Evolutionary conservation across 176 grass and related monocot genomes (phyloP).

Genomic region (Musa schizocarpa): DNA sequence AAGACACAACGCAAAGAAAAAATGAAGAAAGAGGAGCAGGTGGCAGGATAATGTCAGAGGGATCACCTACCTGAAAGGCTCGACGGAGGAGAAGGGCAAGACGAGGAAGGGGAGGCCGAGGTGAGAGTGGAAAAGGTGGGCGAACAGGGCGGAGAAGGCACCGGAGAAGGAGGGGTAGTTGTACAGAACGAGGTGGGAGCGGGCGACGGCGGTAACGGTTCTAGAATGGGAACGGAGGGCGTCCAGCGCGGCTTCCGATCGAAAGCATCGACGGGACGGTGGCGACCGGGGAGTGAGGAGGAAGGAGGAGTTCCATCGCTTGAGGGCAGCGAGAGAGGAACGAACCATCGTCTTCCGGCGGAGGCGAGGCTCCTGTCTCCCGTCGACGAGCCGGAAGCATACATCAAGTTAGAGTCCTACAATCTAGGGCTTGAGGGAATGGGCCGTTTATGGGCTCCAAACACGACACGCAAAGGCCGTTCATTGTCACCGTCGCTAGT

Average conservation of each 20-base stretch:
- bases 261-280: constrained; percentile 33
- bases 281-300: not conserved
- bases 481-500: no score
- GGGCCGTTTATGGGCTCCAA: no score
- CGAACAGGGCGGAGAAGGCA: constrained; percentile 66
- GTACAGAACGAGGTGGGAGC: constrained; percentile 56
- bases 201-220: not conserved
- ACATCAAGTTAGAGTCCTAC: no score
- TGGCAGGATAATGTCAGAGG: not conserved
- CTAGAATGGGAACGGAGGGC: constrained; percentile 29
- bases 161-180: constrained; percentile 86
- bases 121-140: constrained; percentile 52
- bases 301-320: not conserved
- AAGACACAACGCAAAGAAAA: not conserved
- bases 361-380: not conserved
- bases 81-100: constrained; percentile 72
- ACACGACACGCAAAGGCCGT: no score
- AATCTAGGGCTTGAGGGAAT: no score
- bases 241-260: constrained; percentile 51
- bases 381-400: no score
- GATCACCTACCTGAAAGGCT: constrained; percentile 49
- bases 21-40: not conserved
- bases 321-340: not conserved
- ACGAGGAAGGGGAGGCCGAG: constrained; percentile 35
- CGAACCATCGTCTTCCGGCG: constrained; percentile 19